phyloP scores from a whole-genome alignment of 192 early-diverging fungal genomes.

The Mortierella claussenii region DNA sequence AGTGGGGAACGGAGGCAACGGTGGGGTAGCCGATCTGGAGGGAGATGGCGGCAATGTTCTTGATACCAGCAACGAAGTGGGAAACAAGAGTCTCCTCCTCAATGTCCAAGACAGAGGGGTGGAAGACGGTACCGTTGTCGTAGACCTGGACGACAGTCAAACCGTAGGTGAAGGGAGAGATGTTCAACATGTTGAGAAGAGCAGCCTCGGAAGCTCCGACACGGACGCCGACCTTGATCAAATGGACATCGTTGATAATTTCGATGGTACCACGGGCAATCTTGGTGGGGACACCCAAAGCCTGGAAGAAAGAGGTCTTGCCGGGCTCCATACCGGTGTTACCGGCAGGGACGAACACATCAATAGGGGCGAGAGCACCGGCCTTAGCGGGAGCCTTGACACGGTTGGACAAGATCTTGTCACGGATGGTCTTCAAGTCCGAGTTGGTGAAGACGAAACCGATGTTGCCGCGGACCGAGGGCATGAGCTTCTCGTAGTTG shows the following conservation, averaged over 20 bases:
- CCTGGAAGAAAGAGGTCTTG: conserved; percentile 99
- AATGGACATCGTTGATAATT: conserved; percentile 94
- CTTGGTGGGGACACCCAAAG: conserved; percentile 99
- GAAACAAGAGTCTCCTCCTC: conserved; percentile 75
- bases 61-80: conserved; percentile 76
- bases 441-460: conserved; percentile 99
- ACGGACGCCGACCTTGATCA: conserved; percentile 90
- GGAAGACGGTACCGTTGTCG: conserved; percentile 91
- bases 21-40: conserved; percentile 81
- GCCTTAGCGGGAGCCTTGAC: conserved; percentile 95
- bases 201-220: conserved; percentile 99
- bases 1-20: conserved; percentile 93
- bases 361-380: conserved; percentile 92
- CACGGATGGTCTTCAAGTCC: conserved; percentile 95
- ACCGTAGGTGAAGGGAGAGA: conserved; percentile 99
- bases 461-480: conserved; percentile 93
- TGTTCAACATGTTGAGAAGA: conserved; percentile 99
- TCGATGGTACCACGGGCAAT: conserved; percentile 99
- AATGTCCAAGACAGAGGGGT: conserved; percentile 90
- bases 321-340: conserved; percentile 99
- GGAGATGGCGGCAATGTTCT: conserved; percentile 85
- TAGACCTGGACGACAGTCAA: conserved; percentile 93
- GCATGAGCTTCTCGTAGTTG: conserved; percentile 85
- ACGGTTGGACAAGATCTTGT: conserved; percentile 92
- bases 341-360: conserved; percentile 92